Conservation (phyloP, 2,329 filamentous ascomycete species). For the Zymoseptoria passerinii region DNA sequence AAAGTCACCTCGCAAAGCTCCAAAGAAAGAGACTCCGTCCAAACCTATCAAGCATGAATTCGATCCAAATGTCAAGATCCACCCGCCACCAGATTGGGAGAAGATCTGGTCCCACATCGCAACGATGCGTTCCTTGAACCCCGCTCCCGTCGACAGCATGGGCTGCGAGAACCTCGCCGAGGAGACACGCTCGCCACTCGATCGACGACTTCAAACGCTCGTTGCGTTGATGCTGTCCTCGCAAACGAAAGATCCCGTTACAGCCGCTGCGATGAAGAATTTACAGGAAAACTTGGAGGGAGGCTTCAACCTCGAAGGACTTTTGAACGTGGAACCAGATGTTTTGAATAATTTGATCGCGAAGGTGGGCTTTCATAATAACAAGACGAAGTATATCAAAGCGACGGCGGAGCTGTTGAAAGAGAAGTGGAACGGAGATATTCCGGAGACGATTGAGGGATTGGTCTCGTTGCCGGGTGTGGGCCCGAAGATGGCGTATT, state of each 20-base stretch:
- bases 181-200: slow-evolving; percentile 40
- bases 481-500: slow-evolving; percentile 89
- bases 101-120: slow-evolving; percentile 69
- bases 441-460: slow-evolving; percentile 68
- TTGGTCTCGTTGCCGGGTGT: slow-evolving; percentile 75
- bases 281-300: slow-evolving; percentile 64
- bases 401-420: slow-evolving; percentile 63
- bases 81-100: slow-evolving; percentile 72
- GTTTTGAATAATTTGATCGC: slow-evolving; percentile 66
- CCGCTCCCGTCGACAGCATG: slow-evolving; percentile 93
- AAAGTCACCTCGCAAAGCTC: slow-evolving; percentile 24
- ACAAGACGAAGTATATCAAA: slow-evolving; percentile 70
- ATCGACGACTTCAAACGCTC: slow-evolving; percentile 76
- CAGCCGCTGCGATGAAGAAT: slow-evolving; percentile 69
- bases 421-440: slow-evolving; percentile 64
- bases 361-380: slow-evolving; percentile 88
- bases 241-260: slow-evolving; percentile 90
- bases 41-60: slow-evolving; percentile 28
- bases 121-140: slow-evolving; percentile 63
- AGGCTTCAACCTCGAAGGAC: slow-evolving; percentile 65
- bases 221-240: slow-evolving; percentile 83
- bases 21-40: slow-evolving; percentile 23
- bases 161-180: slow-evolving; percentile 75
- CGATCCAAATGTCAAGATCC: slow-evolving; percentile 18
- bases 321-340: slow-evolving; percentile 61